These are phyloP conservation scores for Aegilops speltoides DNA, from an alignment of 176 grass and related monocot genomes.

Conservation along the genomic window DNA sequence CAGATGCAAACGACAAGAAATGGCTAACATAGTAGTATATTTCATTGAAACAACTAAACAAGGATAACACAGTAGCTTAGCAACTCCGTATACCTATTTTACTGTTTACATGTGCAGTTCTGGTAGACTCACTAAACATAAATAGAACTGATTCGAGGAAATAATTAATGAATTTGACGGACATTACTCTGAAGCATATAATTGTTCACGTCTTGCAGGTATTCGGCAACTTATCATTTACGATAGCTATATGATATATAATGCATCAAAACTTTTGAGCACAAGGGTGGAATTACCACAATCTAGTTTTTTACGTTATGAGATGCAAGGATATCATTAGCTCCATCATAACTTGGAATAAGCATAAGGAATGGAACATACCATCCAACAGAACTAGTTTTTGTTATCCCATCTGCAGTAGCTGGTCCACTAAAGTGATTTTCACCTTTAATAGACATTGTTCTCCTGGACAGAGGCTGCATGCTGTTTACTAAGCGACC, in stretches of 20 bases:
- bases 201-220: constrained; percentile 7
- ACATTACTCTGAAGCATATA: not conserved
- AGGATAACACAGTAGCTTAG: constrained; percentile 5
- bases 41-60: constrained; percentile 24
- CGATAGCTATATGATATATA: not conserved
- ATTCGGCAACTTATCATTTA: constrained; percentile 3
- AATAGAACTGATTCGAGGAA: constrained; percentile 20
- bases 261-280: constrained; percentile 9
- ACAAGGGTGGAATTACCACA: constrained; percentile 17
- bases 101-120: constrained; percentile 12
- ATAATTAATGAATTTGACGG: not conserved
- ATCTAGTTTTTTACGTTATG: constrained; percentile 4
- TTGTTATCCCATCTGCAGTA: constrained; percentile 57
- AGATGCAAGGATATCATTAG: constrained; percentile 19
- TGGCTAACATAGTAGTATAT: constrained; percentile 1
- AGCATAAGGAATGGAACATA: constrained; percentile 51
- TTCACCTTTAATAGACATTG: constrained; percentile 70
- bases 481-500: constrained; percentile 52
- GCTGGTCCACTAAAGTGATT: constrained; percentile 42
- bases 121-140: constrained; percentile 12
- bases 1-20: constrained; percentile 9
- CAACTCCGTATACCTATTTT: not conserved
- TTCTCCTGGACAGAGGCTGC: constrained; percentile 79
- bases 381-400: constrained; percentile 62
- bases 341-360: constrained; percentile 2